Percentiles rank a stretch among this genome's conserved stretches.
Conservation (phyloP, 805 yeast species). For the Teunomyces stri region DNA sequence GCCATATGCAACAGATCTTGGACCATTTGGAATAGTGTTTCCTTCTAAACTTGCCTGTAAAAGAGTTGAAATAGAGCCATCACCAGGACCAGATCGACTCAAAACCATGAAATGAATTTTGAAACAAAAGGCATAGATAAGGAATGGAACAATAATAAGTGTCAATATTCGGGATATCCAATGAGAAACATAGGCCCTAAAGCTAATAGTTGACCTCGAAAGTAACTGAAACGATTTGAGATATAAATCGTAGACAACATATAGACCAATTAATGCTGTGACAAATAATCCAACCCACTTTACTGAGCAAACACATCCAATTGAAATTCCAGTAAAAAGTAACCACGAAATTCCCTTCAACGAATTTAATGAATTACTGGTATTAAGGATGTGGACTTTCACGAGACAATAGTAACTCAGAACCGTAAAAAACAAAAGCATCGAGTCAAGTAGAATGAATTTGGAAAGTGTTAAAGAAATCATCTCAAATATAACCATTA, state of each 20-base stretch:
- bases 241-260: conserved; percentile 52
- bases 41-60: conserved; percentile 84
- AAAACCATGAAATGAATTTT: conserved; percentile 77
- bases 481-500: conserved; percentile 65
- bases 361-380: conserved; percentile 34
- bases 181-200: conserved; percentile 48
- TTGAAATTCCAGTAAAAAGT: conserved; percentile 57
- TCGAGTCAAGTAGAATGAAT: conserved; percentile 74
- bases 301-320: conserved; percentile 82
- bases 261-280: conserved; percentile 59
- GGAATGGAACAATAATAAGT: conserved; percentile 68
- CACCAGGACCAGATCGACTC: conserved; percentile 86
- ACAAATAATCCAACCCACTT: conserved; percentile 83
- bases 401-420: conserved; percentile 33
- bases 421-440: conserved; percentile 72
- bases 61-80: conserved; percentile 83
- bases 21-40: conserved; percentile 62
- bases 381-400: conserved; percentile 49
- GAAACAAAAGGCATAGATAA: conserved; percentile 70
- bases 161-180: conserved; percentile 69
- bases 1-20: conserved; percentile 61
- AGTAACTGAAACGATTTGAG: conserved; percentile 40
- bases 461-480: conserved; percentile 69
- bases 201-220: conserved; percentile 13
- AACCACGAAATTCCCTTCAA: conserved; percentile 53